Conservation (phyloP, 169 alveolate species). For the Plasmodium cynomolgi region DNA sequence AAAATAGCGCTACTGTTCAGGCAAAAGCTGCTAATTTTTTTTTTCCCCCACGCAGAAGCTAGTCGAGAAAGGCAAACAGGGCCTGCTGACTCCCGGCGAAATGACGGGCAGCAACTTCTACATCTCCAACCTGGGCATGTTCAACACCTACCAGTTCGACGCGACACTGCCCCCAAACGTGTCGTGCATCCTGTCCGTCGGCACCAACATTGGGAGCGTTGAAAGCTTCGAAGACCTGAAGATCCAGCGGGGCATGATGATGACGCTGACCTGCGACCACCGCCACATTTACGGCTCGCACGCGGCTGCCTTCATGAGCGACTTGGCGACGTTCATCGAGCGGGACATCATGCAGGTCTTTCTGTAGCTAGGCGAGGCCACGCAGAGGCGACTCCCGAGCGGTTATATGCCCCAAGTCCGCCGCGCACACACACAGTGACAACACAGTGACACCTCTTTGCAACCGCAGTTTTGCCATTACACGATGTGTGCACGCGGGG, state of each 20-base stretch:
- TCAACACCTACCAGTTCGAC: conserved; percentile 86
- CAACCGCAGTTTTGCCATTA: not conserved
- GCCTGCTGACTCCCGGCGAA: conserved; percentile 85
- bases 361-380: not conserved
- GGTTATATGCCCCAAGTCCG: not conserved
- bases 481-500: not conserved
- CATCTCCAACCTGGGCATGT: conserved; percentile 92
- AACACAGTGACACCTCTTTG: not conserved
- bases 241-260: conserved; percentile 83
- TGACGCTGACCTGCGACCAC: conserved; percentile 92
- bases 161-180: conserved; percentile 90
- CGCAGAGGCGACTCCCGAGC: not conserved
- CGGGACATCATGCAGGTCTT: conserved; percentile 40
- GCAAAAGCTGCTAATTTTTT: not conserved
- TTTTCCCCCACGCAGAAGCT: conserved; percentile 77
- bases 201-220: conserved; percentile 81
- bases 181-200: conserved; percentile 90
- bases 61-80: conserved; percentile 88
- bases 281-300: conserved; percentile 93
- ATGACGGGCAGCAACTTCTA: conserved; percentile 90
- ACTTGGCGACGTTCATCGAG: conserved; percentile 41
- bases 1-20: too few relatives aligned
- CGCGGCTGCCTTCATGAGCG: conserved; percentile 90
- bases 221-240: conserved; percentile 77
- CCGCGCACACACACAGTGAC: not conserved